Evolutionary conservation across 495 filamentous ascomycete genomes (phyloP), one percentile per base, ranked within the genome.

Genomic region (Neurospora sp.): DNA sequence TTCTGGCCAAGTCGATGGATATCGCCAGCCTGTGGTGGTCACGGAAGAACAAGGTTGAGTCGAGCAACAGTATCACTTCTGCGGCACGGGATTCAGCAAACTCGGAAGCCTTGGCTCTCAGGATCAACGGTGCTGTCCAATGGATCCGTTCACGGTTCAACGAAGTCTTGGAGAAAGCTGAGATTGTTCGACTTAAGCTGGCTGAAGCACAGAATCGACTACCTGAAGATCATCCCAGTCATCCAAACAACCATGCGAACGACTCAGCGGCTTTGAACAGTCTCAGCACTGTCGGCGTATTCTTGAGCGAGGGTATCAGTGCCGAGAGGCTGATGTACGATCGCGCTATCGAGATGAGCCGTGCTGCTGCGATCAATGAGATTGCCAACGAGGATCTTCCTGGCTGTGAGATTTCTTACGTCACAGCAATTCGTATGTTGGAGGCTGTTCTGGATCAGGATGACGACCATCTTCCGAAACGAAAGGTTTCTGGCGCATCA

Each of bases 281-380:
- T 41, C 86, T 89, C 3, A 93, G 92, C 71, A 79, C 80, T 1
- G 84, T 85, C 44, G 85, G 85, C 0, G 85, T 87, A 12, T 79
- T 85, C 23, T 76, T 92, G 16, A 89, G 86, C 3, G 85, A 89
- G 7, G 95, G 95, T 7, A 89, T 98, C 49, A 97, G 94, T 27
- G 96, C 96, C 0, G 96, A 98, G 83, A 97, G 93, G 82, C 83
- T 99, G 69, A 99, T 99, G 96, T 99, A 97, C 77, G 96, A 99
- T 75, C 93, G 96, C 16, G 96, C 96, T 4, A 82, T 97, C 31
- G 96, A 99, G 80, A 97, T 99, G 96, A 97, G 93, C 76, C 90
- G 94, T 44, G 88, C 93, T 3, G 94, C 96, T 7, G 96, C 96
- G 4, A 95, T 98, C 79, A 97, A 95, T 77, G 96, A 99, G 83